Conservation (phyloP, 2,329 filamentous ascomycete genomes). For the Penicillium sp. region DNA sequence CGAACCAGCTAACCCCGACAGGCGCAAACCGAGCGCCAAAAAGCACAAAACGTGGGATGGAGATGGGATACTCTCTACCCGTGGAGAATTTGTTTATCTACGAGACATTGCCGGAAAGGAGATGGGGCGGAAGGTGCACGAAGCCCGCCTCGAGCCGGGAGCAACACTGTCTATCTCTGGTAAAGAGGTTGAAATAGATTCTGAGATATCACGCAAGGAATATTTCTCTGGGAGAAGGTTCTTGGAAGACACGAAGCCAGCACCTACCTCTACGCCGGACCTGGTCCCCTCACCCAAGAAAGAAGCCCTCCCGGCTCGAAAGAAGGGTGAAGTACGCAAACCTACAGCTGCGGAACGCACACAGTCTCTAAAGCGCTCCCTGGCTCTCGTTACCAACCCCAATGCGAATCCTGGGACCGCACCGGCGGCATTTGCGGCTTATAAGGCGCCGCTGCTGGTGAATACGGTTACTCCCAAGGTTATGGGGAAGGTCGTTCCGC, state of each 20-base stretch:
- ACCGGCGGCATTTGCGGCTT: constrained; percentile 49
- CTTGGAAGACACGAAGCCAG: constrained; percentile 24
- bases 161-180: constrained; percentile 61
- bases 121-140: constrained; percentile 58
- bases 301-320: constrained; percentile 17
- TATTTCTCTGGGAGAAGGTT: constrained; percentile 45
- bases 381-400: constrained; percentile 29
- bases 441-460: constrained; percentile 62
- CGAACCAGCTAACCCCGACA: constrained; percentile 25
- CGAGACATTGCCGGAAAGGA: constrained; percentile 63
- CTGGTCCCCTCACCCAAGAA: constrained; percentile 19
- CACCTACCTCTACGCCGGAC: constrained; percentile 7
- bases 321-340: constrained; percentile 9
- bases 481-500: constrained; percentile 54
- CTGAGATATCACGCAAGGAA: constrained; percentile 59
- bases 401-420: constrained; percentile 43
- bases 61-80: constrained; percentile 62
- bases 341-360: constrained; percentile 7
- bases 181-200: constrained; percentile 68
- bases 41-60: constrained; percentile 78
- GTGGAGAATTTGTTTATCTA: constrained; percentile 57
- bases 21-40: constrained; percentile 67
- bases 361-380: constrained; percentile 16
- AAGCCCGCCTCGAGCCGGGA: constrained; percentile 58
- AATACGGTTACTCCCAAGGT: constrained; percentile 49